Base-by-base conservation (phyloP, 305 asterid genomes). In the Solanum chacoense region DNA sequence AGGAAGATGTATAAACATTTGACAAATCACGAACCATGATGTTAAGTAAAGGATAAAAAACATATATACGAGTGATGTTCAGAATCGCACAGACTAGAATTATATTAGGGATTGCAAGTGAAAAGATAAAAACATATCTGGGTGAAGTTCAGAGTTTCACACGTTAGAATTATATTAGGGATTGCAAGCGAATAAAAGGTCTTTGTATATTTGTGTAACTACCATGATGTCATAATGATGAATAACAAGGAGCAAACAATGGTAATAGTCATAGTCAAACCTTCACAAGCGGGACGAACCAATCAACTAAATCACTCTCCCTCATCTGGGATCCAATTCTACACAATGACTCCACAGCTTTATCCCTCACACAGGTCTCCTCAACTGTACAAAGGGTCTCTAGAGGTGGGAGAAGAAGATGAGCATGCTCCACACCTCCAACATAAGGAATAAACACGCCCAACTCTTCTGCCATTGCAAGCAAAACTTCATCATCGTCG, bases 361-460 rank as follows among this genome's bases (percentile, higher is more conserved):
- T 96, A 89, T 96, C 99, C 94, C 99, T 93, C 92, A 96, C 99
- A 86, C 99, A 96, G 4, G 99, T 96, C 94, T 96, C 99, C 92
- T 96, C 99, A 34, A 96, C 99, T 11, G 99, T 93, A 91, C 98
- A 95, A 73, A 96, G 99, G n/a, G 97, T 95, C 89, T 96, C 99
- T 85, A 96, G 77, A 85, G 99, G 99, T 36, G 96, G 98, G 37
- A 96, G 96, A 92, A 96, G 93, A 80, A 96, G 97, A 85, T 95
- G 95, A 77, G 99, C 98, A 91, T 96, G 93, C 87, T 95, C 98
- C 89, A 94, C 97, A 14, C 99, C 98, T 90, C 99, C 99, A 90
- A 96, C 96, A 65, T 95, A 96, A 26, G 99, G 98, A 88, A 96
- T 94, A 91, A 96, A 96, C 9, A 96, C 96, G 42, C 97, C 99